phyloP scores from a whole-genome alignment of 1,284 basidiomycete genomes.

The Rugosomyces carneus region DNA sequence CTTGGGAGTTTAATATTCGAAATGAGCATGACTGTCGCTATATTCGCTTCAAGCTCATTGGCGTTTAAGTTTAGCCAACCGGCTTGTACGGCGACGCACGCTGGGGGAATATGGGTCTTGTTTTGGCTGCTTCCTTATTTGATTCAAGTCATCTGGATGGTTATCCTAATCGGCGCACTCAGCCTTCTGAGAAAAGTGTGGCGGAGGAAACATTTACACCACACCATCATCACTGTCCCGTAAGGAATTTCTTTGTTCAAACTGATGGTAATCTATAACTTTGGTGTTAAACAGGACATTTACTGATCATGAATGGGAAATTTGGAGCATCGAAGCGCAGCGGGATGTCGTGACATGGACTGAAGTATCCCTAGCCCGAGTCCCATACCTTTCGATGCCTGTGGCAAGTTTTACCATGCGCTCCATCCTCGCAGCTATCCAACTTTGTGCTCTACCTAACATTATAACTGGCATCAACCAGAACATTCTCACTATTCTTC shows the following conservation, averaged over 20 bases:
- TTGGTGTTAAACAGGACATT: neutral
- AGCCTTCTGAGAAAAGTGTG: too few relatives aligned
- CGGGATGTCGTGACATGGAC: constrained; percentile 2
- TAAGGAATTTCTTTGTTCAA: too few relatives aligned
- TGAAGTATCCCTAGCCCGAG: neutral
- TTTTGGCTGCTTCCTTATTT: constrained; percentile 7
- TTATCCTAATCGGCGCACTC: neutral
- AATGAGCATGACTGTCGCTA: constrained; percentile 1
- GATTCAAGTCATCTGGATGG: neutral
- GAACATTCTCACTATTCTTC: neutral
- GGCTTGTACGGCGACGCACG: constrained; percentile 4
- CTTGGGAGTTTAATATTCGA: constrained; percentile 1
- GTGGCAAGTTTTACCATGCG: neutral
- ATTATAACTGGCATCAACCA: neutral
- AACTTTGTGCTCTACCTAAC: neutral
- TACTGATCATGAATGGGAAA: neutral
- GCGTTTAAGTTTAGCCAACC: constrained; percentile 4
- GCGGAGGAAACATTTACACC: too few relatives aligned
- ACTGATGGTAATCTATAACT: neutral
- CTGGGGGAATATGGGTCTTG: constrained; percentile 2
- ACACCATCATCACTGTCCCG: too few relatives aligned
- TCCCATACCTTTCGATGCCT: neutral
- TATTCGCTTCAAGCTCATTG: constrained; percentile 1
- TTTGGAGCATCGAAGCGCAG: neutral
- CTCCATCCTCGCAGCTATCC: neutral